Percentiles rank a stretch among this genome's conserved stretches.
These are phyloP conservation scores for Paramecium sonneborni DNA, from an alignment of 73 alveolate species.

Conservation along the genomic window DNA sequence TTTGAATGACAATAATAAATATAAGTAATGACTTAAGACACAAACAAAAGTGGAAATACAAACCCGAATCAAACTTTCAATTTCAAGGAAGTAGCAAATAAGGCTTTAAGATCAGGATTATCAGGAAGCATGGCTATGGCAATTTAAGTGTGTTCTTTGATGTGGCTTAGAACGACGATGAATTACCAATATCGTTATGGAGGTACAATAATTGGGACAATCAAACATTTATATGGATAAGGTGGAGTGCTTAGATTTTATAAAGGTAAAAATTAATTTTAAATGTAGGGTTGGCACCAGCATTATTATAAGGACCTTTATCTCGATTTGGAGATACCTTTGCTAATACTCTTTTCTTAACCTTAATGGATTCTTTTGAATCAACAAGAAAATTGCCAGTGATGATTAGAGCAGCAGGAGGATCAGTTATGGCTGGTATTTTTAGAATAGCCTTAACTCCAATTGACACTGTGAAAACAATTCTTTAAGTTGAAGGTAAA, in stretches of 20 bases:
- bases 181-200: constrained; percentile 82
- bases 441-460: constrained; percentile 72
- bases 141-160: constrained; percentile 74
- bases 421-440: constrained; percentile 74
- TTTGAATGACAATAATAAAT: not conserved
- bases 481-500: constrained; percentile 75
- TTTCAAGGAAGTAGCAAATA: constrained; percentile 37
- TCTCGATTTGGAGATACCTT: constrained; percentile 84
- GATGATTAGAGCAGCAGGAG: constrained; percentile 75
- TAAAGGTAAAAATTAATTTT: constrained; percentile 60
- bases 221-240: constrained; percentile 68
- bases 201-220: constrained; percentile 69
- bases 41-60: not conserved
- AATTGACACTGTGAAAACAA: constrained; percentile 78
- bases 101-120: constrained; percentile 73
- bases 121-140: constrained; percentile 81
- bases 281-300: constrained; percentile 67
- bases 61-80: not conserved
- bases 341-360: constrained; percentile 72
- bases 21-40: not conserved
- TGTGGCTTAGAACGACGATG: constrained; percentile 86
- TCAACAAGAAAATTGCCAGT: constrained; percentile 71
- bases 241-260: constrained; percentile 81
- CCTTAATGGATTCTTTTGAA: constrained; percentile 60
- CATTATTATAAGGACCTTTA: constrained; percentile 78